Evolutionary conservation across 768 basidiomycete species (phyloP).

Genomic region (Exidia glandulosa): DNA sequence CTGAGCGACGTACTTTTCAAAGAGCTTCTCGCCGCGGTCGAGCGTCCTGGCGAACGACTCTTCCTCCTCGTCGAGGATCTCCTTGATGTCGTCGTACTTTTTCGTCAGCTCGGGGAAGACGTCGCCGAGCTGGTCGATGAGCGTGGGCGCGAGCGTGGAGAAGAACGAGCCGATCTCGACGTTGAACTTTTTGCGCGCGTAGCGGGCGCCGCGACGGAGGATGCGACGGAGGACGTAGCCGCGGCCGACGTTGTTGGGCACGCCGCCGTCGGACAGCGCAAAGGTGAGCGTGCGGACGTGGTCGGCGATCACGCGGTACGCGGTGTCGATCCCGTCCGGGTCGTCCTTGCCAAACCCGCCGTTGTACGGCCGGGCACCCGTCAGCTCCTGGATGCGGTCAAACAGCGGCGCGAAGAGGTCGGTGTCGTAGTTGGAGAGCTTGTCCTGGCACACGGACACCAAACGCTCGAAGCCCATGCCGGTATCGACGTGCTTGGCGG

Average conservation of each 20-base stretch:
- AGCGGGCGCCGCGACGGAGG: conserved; percentile 86
- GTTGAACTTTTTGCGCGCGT: conserved; percentile 88
- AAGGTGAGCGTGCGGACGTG: conserved; percentile 93
- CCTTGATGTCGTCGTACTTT: conserved; percentile 72
- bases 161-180: conserved; percentile 93
- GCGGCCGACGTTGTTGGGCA: conserved; percentile 91
- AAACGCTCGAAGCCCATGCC: conserved; percentile 99
- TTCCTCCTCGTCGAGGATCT: conserved; percentile 95
- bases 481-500: conserved; percentile 93
- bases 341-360: conserved; percentile 97
- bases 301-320: conserved; percentile 94
- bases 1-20: conserved; percentile 71
- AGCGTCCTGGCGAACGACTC: conserved; percentile 95
- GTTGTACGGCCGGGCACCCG: conserved; percentile 75
- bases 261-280: conserved; percentile 91
- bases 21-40: conserved; percentile 91
- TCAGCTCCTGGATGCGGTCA: conserved; percentile 72
- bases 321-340: conserved; percentile 88
- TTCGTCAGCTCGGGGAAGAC: conserved; percentile 91
- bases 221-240: conserved; percentile 97
- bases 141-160: conserved; percentile 79
- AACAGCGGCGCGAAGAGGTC: conserved; percentile 92
- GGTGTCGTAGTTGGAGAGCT: conserved; percentile 93
- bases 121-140: conserved; percentile 78
- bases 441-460: conserved; percentile 87